phyloP scores from a whole-genome alignment of 306 rosid species.

The Cucumis sativus region DNA sequence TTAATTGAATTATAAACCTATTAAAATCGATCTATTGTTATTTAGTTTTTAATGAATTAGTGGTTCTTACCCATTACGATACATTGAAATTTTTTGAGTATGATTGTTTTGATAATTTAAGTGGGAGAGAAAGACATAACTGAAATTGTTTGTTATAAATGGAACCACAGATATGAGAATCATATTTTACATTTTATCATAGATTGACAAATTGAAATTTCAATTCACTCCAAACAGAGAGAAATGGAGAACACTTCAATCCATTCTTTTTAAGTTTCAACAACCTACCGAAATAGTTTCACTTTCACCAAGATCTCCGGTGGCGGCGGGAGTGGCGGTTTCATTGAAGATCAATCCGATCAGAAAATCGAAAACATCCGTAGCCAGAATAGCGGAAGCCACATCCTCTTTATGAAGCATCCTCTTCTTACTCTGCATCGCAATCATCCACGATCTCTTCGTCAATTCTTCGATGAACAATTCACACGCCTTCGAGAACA shows the following conservation, averaged over 20 bases:
- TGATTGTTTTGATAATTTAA: no score
- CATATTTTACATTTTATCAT: background rate
- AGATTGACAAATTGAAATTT: background rate
- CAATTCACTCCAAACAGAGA: background rate
- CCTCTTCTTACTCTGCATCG: conserved; percentile 51
- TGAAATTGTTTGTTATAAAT: background rate
- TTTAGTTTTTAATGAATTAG: no score
- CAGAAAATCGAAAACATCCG: conserved; percentile 59
- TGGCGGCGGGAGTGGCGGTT: background rate
- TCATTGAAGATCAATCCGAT: conserved; percentile 35
- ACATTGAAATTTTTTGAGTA: no score
- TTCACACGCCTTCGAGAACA: conserved; percentile 74
- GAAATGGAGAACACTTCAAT: background rate
- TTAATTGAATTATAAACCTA: no score
- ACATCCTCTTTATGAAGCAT: conserved; percentile 58
- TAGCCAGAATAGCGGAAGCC: conserved; percentile 47
- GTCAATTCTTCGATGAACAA: conserved; percentile 54
- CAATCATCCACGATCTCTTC: conserved; percentile 47
- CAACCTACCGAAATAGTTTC: background rate
- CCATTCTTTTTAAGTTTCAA: background rate
- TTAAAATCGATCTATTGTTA: no score
- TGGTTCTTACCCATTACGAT: no score
- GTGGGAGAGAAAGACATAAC: no score
- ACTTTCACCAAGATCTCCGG: background rate
- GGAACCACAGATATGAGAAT: background rate